Evolutionary conservation across 2,329 filamentous ascomycete genomes (phyloP).

Genomic region (Alternaria gansuensis): DNA sequence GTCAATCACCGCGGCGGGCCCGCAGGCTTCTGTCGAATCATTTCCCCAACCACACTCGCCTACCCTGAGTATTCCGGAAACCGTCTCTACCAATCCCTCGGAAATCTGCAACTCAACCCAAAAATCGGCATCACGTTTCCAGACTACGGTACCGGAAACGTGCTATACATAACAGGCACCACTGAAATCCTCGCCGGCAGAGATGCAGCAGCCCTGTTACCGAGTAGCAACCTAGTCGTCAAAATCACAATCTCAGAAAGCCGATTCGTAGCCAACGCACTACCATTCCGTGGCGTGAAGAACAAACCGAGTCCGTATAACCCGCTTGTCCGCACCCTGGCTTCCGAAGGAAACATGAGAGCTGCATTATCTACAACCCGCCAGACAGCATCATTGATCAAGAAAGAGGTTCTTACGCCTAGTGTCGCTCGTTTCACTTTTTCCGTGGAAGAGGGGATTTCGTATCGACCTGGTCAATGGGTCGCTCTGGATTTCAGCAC

Average conservation of each 20-base stretch:
- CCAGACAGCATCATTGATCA: conserved; percentile 65
- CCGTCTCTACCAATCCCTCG: conserved; percentile 81
- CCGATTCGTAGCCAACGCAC: conserved; percentile 69
- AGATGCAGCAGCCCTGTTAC: conserved; percentile 69
- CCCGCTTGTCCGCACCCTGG: conserved; percentile 72
- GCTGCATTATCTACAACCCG: conserved; percentile 19
- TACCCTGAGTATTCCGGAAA: conserved; percentile 91
- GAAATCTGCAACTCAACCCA: conserved; percentile 75
- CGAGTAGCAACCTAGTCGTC: conserved; percentile 76
- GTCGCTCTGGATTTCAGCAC: conserved; percentile 75
- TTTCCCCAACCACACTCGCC: conserved; percentile 68
- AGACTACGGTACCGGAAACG: conserved; percentile 75
- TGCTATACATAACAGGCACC: conserved; percentile 76
- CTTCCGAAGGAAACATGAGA: conserved; percentile 63
- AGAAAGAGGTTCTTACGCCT: conserved; percentile 69
- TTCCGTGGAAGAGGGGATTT: conserved; percentile 53
- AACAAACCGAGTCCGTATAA: conserved; percentile 79
- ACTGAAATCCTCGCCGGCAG: conserved; percentile 72
- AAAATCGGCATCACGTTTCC: conserved; percentile 75
- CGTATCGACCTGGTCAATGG: conserved; percentile 77
- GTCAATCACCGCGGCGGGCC: conserved; percentile 82
- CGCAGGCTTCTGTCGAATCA: conserved; percentile 75
- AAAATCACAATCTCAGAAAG: conserved; percentile 70
- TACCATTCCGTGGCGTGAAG: conserved; percentile 71
- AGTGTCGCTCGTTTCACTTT: conserved; percentile 73